Evolutionary conservation across 2,329 filamentous ascomycete species (phyloP).

Genomic region (Tolypocladium tundrense): DNA sequence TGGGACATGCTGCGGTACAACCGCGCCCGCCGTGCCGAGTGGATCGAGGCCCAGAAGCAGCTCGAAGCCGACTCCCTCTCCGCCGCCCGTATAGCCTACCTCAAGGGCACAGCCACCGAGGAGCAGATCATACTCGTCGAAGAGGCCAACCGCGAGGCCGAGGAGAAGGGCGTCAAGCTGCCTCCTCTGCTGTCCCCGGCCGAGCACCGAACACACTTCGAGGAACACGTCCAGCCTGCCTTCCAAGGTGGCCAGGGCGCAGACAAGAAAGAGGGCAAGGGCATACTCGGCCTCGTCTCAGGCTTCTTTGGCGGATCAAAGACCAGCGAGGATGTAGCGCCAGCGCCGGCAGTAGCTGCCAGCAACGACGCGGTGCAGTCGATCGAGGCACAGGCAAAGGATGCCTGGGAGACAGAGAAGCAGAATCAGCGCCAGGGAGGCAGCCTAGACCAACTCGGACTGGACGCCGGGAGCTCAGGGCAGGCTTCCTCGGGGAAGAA

Average conservation of each 20-base stretch:
- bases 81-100: conserved; percentile 48
- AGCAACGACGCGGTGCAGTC: conserved; percentile 11
- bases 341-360: conserved; percentile 1
- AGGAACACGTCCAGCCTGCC: conserved; percentile 22
- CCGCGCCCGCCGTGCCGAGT: conserved; percentile 48
- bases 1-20: conserved; percentile 53
- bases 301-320: conserved; percentile 15
- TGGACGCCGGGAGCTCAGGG: conserved; percentile 18
- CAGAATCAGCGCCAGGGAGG: conserved; percentile 41
- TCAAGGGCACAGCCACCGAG: conserved; percentile 45
- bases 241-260: conserved; percentile 13
- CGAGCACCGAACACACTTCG: conserved; percentile 23
- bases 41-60: conserved; percentile 43
- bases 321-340: conserved; percentile 1
- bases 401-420: conserved; percentile 37
- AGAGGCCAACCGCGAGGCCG: conserved; percentile 40
- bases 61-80: conserved; percentile 45
- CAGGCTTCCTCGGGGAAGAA: conserved; percentile 28
- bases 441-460: conserved; percentile 38
- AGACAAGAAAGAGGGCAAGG: conserved; percentile 19
- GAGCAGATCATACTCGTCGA: conserved; percentile 48
- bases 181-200: conserved; percentile 41
- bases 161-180: conserved; percentile 33
- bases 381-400: conserved; percentile 27
- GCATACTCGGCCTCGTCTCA: conserved; percentile 23